Base-by-base conservation (phyloP, 345 rosid genomes). In the Combretum micranthum region DNA sequence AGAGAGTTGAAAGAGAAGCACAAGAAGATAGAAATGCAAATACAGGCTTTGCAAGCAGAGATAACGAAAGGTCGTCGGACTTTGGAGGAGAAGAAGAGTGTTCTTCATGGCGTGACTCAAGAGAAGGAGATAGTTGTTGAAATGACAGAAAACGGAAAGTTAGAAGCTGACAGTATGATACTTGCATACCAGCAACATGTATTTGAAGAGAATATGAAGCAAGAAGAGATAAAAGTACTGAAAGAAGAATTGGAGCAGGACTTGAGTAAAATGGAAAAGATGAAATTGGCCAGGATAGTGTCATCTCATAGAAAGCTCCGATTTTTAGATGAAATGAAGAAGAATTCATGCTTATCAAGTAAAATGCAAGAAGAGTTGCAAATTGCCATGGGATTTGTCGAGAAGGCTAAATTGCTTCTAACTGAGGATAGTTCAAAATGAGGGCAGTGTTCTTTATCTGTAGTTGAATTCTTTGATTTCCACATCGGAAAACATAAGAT, bases 71-170 rank as follows among this genome's bases (percentile, higher is more conserved):
- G 64, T 26, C 64, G 71, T 19, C 83, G 60, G 53, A 59, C 66
- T 6, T 65, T 60, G 19, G 81, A 75, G 21, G 86, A 86, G 51
- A 50, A 66, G 75, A 75, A 83, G 55, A 20, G 45, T 39, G 84
- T 83, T 18, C 71, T 78, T 19, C 68, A 80, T 65, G 60, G 45
- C 19, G 76, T 75, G 14, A 50, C 66, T 45, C 66, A 69, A 50
- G 99, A 88, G 77, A 83, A 77, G 62, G 81, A 82, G 59, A 57
- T 74, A 46, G 69, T 89, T 13, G 15, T 70, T 14, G 89, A 83
- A 70, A 67, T 77, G 50, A 69, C 58, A 53, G 83, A 77, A 67
- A 21, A 64, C 0, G 98, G 94, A 12, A 70, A 23, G 67, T 23
- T 50, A 2, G 89, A 93, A 58, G 54, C 74, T 23, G 76, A 74